Conservation (phyloP, 345 rosid genomes). For the Chamaenerion angustifolium region DNA sequence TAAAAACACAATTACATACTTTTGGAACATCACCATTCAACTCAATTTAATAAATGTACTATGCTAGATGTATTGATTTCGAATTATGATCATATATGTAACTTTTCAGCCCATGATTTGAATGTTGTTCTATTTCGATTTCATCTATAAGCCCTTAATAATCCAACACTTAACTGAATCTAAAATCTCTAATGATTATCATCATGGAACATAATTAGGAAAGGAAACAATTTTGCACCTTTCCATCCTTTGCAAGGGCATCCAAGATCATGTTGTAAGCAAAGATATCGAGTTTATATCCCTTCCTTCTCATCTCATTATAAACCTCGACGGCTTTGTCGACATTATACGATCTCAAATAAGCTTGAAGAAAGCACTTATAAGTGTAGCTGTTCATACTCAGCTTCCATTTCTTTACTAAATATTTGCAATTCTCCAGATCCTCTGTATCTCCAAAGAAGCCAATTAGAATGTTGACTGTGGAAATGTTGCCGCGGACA, state of each 20-base stretch:
- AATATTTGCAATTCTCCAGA: conserved; percentile 33
- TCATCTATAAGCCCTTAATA: too few relatives aligned
- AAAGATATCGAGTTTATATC: conserved; percentile 57
- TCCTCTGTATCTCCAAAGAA: conserved; percentile 44
- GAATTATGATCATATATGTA: too few relatives aligned
- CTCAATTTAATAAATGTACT: too few relatives aligned
- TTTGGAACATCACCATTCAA: too few relatives aligned
- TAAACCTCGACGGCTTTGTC: conserved; percentile 45
- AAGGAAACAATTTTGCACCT: conserved; percentile 24
- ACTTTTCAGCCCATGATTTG: too few relatives aligned
- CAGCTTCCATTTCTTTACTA: conserved; percentile 63
- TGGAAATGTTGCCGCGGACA: conserved; percentile 53
- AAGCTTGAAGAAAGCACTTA: conserved; percentile 73
- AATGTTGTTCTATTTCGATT: too few relatives aligned
- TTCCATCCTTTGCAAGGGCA: conserved; percentile 63
- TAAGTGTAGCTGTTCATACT: conserved; percentile 67
- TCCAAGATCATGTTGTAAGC: conserved; percentile 84
- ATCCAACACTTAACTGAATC: too few relatives aligned
- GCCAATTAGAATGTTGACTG: conserved; percentile 63
- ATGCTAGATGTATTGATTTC: too few relatives aligned
- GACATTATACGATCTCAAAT: conserved; percentile 49
- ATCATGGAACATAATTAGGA: too few relatives aligned
- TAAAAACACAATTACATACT: too few relatives aligned
- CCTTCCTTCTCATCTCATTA: conserved; percentile 52
- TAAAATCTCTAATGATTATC: too few relatives aligned